Percentiles rank a stretch among this genome's conserved stretches.
Conservation (phyloP, 495 filamentous ascomycete species). For the Immersiella caudata region DNA sequence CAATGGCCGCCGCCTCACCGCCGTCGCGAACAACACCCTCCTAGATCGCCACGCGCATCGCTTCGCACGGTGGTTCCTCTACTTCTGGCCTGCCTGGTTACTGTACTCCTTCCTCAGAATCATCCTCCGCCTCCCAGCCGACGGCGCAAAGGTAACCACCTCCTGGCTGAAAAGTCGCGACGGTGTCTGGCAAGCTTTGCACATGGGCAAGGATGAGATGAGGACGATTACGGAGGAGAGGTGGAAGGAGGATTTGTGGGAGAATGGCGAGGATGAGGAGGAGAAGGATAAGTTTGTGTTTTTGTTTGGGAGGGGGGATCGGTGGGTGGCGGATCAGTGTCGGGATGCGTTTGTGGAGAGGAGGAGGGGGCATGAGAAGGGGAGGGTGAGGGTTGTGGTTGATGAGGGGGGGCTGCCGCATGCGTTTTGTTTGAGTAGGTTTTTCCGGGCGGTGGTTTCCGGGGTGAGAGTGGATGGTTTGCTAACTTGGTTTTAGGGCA, state of each 20-base stretch:
- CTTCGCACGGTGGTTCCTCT: slow-evolving; percentile 51
- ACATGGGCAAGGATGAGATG: slow-evolving; percentile 70
- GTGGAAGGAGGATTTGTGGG: slow-evolving; percentile 86
- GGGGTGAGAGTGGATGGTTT: neutral
- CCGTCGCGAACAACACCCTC: slow-evolving; percentile 56
- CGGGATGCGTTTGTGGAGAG: slow-evolving; percentile 71
- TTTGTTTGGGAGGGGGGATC: slow-evolving; percentile 75
- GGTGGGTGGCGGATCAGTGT: slow-evolving; percentile 79
- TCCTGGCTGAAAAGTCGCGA: slow-evolving; percentile 63
- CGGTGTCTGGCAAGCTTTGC: slow-evolving; percentile 72
- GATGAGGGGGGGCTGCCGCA: slow-evolving; percentile 75
- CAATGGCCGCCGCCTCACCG: slow-evolving; percentile 59
- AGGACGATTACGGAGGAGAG: slow-evolving; percentile 69
- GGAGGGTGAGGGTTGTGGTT: slow-evolving; percentile 69
- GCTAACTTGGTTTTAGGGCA: slow-evolving; percentile 1
- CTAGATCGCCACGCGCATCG: slow-evolving; percentile 57
- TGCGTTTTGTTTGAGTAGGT: slow-evolving; percentile 79
- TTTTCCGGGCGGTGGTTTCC: slow-evolving; percentile 15
- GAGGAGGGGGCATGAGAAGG: slow-evolving; percentile 35
- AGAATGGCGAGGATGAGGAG: slow-evolving; percentile 27
- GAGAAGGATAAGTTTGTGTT: slow-evolving; percentile 60
- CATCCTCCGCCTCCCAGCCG: slow-evolving; percentile 57
- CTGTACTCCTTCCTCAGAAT: slow-evolving; percentile 49
- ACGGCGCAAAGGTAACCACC: slow-evolving; percentile 63
- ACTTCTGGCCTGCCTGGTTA: slow-evolving; percentile 47